A percentile compares a stretch with the other conserved stretches of the same genome.
Conservation (phyloP, 495 filamentous ascomycete genomes). For the Lasiosphaeris hirsuta region DNA sequence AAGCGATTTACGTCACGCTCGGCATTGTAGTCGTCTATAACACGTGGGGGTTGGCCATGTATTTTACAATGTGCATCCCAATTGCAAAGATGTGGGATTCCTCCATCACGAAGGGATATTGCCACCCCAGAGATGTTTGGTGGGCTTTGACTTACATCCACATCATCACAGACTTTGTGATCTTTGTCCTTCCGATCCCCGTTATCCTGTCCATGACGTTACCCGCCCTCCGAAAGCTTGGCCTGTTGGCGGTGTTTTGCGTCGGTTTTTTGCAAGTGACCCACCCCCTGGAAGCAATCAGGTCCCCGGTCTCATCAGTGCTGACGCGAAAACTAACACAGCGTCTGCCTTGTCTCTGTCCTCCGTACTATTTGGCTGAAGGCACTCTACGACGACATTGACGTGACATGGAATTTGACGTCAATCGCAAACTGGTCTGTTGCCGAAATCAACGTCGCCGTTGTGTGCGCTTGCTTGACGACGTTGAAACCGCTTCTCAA, state of each 20-base stretch:
- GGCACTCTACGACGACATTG: slow-evolving; percentile 28
- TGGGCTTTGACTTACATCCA: slow-evolving; percentile 34
- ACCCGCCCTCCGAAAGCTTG: slow-evolving; percentile 33
- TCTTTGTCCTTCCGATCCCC: slow-evolving; percentile 45
- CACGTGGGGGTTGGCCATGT: slow-evolving; percentile 22
- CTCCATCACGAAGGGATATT: slow-evolving; percentile 21
- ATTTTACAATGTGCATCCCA: slow-evolving; percentile 31
- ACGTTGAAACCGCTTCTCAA: slow-evolving; percentile 12
- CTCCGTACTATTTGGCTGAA: slow-evolving; percentile 33
- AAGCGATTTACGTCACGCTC: slow-evolving; percentile 7
- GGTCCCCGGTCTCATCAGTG: no score
- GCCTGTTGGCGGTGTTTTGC: slow-evolving; percentile 18
- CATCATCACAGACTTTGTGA: slow-evolving; percentile 37
- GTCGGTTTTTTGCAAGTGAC: slow-evolving; percentile 15
- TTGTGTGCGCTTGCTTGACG: slow-evolving; percentile 45
- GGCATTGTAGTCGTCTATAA: slow-evolving; percentile 28
- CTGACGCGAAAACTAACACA: slow-evolving; percentile 21
- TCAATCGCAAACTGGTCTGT: slow-evolving; percentile 46
- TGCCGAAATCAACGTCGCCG: slow-evolving; percentile 46
- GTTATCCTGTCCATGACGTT: slow-evolving; percentile 40
- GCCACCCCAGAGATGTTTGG: slow-evolving; percentile 32
- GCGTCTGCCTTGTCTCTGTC: slow-evolving; percentile 24
- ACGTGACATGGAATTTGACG: slow-evolving; percentile 34
- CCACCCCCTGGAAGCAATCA: not conserved
- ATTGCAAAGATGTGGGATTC: slow-evolving; percentile 28